phyloP scores from a whole-genome alignment of 176 grass and related monocot species.

The Triticum timopheevii region DNA sequence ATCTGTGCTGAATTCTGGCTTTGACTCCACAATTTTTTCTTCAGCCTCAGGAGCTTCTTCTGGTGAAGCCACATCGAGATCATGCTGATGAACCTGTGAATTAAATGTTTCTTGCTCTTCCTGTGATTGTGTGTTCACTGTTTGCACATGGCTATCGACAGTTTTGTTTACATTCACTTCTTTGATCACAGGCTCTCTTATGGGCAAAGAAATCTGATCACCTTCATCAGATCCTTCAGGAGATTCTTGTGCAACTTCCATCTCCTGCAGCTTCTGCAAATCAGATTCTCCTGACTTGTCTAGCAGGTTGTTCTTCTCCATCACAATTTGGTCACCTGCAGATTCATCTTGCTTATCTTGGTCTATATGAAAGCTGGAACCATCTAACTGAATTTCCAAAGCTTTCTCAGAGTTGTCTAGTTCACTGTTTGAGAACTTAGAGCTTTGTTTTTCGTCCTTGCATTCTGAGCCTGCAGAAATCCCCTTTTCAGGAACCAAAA shows the following conservation, averaged over 20 bases:
- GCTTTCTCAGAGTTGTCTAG: conserved; percentile 17
- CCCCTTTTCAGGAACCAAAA: conserved; percentile 33
- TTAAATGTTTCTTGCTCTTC: conserved; percentile 25
- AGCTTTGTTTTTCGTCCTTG: conserved; percentile 23
- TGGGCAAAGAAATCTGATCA: conserved; percentile 11
- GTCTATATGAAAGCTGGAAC: conserved; percentile 18
- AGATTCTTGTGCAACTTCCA: conserved; percentile 10
- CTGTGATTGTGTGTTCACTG: conserved; percentile 24
- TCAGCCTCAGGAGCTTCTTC: conserved; percentile 27
- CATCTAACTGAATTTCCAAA: conserved; percentile 16
- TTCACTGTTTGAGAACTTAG: conserved; percentile 12
- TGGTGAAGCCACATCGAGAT: conserved; percentile 26
- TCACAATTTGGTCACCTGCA: conserved; percentile 12
- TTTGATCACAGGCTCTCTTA: conserved; percentile 25
- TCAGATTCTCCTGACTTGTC: conserved; percentile 25
- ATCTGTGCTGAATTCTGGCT: conserved; percentile 34
- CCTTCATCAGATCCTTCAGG: conserved; percentile 28
- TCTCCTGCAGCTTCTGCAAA: conserved; percentile 29
- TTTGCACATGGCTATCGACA: conserved; percentile 23
- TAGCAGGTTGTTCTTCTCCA: conserved; percentile 17
- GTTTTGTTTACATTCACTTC: conserved; percentile 33
- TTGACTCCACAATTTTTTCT: conserved; percentile 35
- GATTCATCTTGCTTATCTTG: conserved; percentile 40
- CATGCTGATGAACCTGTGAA: conserved; percentile 43
- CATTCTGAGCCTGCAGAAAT: conserved; percentile 22